phyloP scores from a whole-genome alignment of 2,329 filamentous ascomycete genomes.

The Bipolaris zeicola region DNA sequence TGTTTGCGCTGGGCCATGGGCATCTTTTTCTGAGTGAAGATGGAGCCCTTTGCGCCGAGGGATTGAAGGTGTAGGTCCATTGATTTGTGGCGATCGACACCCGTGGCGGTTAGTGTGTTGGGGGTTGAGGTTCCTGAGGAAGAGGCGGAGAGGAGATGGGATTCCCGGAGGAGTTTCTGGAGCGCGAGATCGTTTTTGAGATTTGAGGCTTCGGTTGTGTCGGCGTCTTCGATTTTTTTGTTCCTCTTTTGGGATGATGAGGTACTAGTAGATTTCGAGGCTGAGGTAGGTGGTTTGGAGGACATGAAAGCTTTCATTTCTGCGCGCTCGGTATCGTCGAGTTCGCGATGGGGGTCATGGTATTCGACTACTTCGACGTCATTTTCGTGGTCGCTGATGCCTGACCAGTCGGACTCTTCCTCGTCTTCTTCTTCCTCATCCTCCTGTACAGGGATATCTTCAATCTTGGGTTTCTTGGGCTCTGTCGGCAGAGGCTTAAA shows the following conservation, averaged over 20 bases:
- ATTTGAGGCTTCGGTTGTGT: conserved; percentile 66
- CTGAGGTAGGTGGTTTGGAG: conserved; percentile 57
- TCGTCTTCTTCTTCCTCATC: conserved; percentile 39
- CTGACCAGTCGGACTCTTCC: conserved; percentile 64
- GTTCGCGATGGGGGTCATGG: conserved; percentile 22
- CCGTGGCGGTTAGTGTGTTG: conserved; percentile 53
- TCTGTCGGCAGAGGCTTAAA: conserved; percentile 72
- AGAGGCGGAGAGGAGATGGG: conserved; percentile 74
- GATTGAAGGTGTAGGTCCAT: conserved; percentile 82
- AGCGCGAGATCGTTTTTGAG: conserved; percentile 92
- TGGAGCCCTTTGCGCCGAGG: conserved; percentile 76
- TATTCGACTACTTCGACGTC: conserved; percentile 55
- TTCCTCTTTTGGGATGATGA: conserved; percentile 8
- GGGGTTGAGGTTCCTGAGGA: conserved; percentile 53
- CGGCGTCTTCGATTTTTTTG: conserved; percentile 44
- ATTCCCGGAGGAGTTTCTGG: conserved; percentile 88
- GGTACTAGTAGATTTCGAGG: conserved; percentile 24
- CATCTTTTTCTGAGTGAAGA: conserved; percentile 83
- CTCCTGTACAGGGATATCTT: conserved; percentile 35
- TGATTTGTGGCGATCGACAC: conserved; percentile 78
- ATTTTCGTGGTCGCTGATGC: conserved; percentile 56
- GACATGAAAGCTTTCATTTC: conserved; percentile 81
- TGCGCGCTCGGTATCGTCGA: conserved; percentile 53
- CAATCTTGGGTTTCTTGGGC: conserved; percentile 37
- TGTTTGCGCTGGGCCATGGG: conserved; percentile 85